Evolutionary conservation across 345 rosid genomes (phyloP).

Genomic region (Erysimum cheiranthoides): DNA sequence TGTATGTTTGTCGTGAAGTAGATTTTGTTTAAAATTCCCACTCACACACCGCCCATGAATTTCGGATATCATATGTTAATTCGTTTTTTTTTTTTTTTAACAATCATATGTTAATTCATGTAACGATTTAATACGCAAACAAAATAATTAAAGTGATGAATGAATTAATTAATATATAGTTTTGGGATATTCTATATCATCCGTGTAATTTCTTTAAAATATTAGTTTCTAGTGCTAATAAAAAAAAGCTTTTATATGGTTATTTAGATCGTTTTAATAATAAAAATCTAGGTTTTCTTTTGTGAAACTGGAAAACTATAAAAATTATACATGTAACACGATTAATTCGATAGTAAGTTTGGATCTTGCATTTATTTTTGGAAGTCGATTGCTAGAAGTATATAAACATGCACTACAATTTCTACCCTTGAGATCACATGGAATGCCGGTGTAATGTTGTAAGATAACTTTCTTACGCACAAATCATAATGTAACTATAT

Average conservation of each 20-base stretch:
- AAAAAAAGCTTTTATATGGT: not conserved
- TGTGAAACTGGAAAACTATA: no score
- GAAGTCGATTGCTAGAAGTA: not conserved
- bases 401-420: not conserved
- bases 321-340: not conserved
- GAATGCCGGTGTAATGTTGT: not conserved
- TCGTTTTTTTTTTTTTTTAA: no score
- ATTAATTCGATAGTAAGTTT: not conserved
- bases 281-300: no score
- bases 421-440: not conserved
- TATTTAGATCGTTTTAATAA: no score
- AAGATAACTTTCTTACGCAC: not conserved
- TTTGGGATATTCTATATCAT: not conserved
- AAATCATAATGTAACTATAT: not conserved
- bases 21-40: not conserved
- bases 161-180: not conserved
- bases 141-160: not conserved
- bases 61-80: not conserved
- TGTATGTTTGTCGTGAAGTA: no score
- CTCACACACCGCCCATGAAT: not conserved
- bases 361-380: not conserved
- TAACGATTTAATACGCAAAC: not conserved
- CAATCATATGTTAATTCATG: not conserved
- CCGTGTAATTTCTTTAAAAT: no score
- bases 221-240: no score